These are phyloP conservation scores for Lachnellula suecica DNA, from an alignment of 2,329 filamentous ascomycete species.

Conservation along the genomic window DNA sequence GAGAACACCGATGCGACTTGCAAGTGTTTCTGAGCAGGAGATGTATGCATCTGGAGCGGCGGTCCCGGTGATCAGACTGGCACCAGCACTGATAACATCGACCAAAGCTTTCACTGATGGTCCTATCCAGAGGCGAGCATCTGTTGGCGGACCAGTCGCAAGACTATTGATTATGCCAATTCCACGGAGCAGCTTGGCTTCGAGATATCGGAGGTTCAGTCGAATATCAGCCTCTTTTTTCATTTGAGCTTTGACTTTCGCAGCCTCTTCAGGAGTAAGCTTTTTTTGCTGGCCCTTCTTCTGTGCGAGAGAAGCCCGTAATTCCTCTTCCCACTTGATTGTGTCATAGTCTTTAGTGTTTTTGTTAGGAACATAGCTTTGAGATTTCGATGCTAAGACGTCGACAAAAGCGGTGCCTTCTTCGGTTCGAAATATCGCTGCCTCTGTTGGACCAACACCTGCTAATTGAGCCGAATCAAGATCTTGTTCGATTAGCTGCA, in stretches of 20 bases:
- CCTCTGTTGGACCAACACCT: constrained; percentile 79
- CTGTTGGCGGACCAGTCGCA: constrained; percentile 83
- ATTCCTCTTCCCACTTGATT: constrained; percentile 94
- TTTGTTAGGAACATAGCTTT: constrained; percentile 72
- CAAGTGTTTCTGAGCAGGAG: constrained; percentile 72
- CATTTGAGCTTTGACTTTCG: constrained; percentile 88
- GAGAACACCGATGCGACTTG: constrained; percentile 71
- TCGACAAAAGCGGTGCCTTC: constrained; percentile 89
- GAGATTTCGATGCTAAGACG: constrained; percentile 80
- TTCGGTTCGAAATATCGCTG: constrained; percentile 87
- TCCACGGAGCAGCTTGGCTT: constrained; percentile 74
- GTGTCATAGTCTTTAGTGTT: constrained; percentile 95
- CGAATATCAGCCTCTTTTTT: constrained; percentile 83
- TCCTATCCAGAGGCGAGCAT: constrained; percentile 85
- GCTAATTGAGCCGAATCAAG: constrained; percentile 69
- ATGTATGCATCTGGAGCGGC: constrained; percentile 77
- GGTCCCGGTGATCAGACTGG: constrained; percentile 78
- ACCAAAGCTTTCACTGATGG: constrained; percentile 73
- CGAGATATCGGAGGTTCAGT: constrained; percentile 65
- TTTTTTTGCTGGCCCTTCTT: constrained; percentile 94
- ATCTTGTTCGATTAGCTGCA: constrained; percentile 72
- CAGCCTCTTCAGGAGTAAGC: constrained; percentile 82
- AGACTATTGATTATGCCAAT: constrained; percentile 83
- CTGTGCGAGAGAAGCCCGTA: constrained; percentile 81
- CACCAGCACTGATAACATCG: constrained; percentile 74